Percentiles rank a stretch among this genome's conserved stretches.
Conservation (phyloP, 805 yeast species). For the Pichia cephalocereana region DNA sequence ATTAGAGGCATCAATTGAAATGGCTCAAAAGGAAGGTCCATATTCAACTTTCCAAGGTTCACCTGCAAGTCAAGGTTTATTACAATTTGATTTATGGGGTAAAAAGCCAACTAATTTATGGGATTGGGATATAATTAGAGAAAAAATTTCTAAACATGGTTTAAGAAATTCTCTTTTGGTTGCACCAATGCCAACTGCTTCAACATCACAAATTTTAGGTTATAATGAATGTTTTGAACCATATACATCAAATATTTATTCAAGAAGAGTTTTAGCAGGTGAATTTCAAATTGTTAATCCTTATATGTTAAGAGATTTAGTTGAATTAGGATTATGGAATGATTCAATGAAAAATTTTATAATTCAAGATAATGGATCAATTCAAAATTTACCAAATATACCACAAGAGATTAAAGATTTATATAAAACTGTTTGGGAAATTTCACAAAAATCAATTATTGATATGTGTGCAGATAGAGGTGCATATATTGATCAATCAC, state of each 20-base stretch:
- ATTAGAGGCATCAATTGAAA: conserved; percentile 75
- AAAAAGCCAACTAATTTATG: conserved; percentile 69
- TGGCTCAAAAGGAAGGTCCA: conserved; percentile 63
- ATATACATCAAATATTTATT: conserved; percentile 83
- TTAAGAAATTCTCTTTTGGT: conserved; percentile 79
- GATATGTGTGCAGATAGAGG: conserved; percentile 81
- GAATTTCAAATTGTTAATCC: conserved; percentile 91
- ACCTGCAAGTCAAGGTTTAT: conserved; percentile 77
- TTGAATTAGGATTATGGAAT: conserved; percentile 77
- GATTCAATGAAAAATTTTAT: conserved; percentile 69
- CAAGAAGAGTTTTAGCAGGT: conserved; percentile 86
- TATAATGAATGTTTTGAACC: conserved; percentile 96
- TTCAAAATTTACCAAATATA: conserved; percentile 63
- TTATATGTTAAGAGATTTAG: conserved; percentile 73
- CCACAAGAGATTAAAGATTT: conserved; percentile 67
- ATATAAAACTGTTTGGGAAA: conserved; percentile 95
- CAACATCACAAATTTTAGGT: conserved; percentile 92
- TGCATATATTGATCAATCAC: conserved; percentile 80
- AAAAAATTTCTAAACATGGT: conserved; percentile 52
- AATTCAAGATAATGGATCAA: conserved; percentile 76
- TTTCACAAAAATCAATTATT: conserved; percentile 74
- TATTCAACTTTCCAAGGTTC: conserved; percentile 75
- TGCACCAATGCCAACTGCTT: conserved; percentile 98
- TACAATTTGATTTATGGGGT: conserved; percentile 87
- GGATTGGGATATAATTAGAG: conserved; percentile 76